Conservation (phyloP, 1,284 basidiomycete species). For the Ganoderma multipileum region DNA sequence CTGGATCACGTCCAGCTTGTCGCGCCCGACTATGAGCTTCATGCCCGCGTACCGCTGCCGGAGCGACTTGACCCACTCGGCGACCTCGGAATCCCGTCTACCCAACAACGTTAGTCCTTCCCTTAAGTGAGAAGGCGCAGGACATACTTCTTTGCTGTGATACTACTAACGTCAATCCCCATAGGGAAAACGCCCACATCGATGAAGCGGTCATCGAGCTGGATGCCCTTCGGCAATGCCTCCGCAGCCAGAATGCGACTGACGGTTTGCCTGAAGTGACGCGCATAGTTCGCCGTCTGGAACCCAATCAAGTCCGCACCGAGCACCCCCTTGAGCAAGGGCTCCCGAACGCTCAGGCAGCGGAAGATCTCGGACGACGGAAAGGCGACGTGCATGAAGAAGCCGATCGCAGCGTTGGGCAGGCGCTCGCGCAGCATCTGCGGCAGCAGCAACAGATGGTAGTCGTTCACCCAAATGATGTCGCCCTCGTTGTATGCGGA, state of each 20-base stretch:
- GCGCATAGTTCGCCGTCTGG: slow-evolving; percentile 84
- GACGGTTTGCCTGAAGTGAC: slow-evolving; percentile 86
- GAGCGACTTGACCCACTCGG: slow-evolving; percentile 81
- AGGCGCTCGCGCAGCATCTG: slow-evolving; percentile 70
- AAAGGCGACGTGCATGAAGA: slow-evolving; percentile 91
- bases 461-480: slow-evolving; percentile 87
- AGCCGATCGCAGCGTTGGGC: slow-evolving; percentile 79
- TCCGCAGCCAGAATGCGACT: slow-evolving; percentile 83
- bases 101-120: neutral
- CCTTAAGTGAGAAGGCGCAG: no score
- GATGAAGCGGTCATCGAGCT: slow-evolving; percentile 70
- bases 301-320: slow-evolving; percentile 81
- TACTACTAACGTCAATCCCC: slow-evolving; percentile 82
- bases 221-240: slow-evolving; percentile 85
- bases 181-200: slow-evolving; percentile 90
- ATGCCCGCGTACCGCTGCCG: slow-evolving; percentile 83
- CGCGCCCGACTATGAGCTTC: slow-evolving; percentile 86
- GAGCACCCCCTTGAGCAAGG: slow-evolving; percentile 76
- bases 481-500: slow-evolving; percentile 82
- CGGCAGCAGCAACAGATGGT: slow-evolving; percentile 87
- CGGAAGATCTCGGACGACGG: slow-evolving; percentile 90
- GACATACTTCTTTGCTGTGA: slow-evolving; percentile 70
- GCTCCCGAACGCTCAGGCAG: slow-evolving; percentile 74
- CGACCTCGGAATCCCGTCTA: slow-evolving; percentile 80
- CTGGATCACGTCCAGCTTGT: slow-evolving; percentile 89